Evolutionary conservation across 2,329 filamentous ascomycete species (phyloP).

Genomic region (Oidium heveae): DNA sequence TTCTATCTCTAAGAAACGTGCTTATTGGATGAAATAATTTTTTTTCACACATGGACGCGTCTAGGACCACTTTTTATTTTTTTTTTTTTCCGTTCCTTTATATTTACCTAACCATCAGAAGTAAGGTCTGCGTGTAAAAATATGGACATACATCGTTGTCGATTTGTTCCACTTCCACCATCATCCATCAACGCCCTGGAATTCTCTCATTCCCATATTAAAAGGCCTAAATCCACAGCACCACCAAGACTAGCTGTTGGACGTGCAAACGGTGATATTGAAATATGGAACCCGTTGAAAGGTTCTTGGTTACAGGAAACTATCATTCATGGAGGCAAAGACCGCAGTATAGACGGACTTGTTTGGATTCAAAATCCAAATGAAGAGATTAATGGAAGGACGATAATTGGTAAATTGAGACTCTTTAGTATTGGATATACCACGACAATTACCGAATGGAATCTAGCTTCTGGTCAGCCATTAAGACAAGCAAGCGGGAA

Average conservation of each 20-base stretch:
- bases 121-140: constrained; percentile 2
- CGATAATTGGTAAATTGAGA: constrained; percentile 45
- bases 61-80: too few species aligned
- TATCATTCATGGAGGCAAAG: constrained; percentile 58
- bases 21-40: too few species aligned
- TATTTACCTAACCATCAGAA: neutral
- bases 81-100: too few species aligned
- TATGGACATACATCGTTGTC: constrained; percentile 94
- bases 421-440: constrained; percentile 95
- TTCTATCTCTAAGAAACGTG: too few species aligned
- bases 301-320: constrained; percentile 68
- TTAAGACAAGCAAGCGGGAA: constrained; percentile 70
- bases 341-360: constrained; percentile 70
- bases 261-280: constrained; percentile 82
- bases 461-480: constrained; percentile 54
- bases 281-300: constrained; percentile 80
- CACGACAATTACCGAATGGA: constrained; percentile 82
- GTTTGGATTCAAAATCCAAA: constrained; percentile 77
- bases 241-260: constrained; percentile 65
- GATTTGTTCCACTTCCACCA: constrained; percentile 80
- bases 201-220: constrained; percentile 51
- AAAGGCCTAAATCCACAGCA: constrained; percentile 25
- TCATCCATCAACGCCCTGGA: constrained; percentile 85
- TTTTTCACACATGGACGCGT: too few species aligned
- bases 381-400: constrained; percentile 35